Base-by-base conservation (phyloP, 441 rosid species). In the Sinapis alba region DNA sequence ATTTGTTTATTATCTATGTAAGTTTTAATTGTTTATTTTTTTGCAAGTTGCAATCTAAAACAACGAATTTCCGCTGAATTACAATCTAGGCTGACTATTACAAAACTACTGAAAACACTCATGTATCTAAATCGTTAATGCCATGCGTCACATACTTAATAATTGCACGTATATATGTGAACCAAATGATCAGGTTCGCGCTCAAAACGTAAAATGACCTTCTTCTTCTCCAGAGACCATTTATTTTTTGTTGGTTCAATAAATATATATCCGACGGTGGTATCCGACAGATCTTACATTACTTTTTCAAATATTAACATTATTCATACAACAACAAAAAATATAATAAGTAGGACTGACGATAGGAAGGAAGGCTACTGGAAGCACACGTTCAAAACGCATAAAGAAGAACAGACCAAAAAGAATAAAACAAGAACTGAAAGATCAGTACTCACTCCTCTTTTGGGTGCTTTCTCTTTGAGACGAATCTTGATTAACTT, bases 41-140 rank as follows among this genome's bases (percentile, higher is more conserved):
- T 75, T 16, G 45, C 80, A 76, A 76, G 54, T 70, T 70, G 70
- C 21, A 45, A 30, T 21, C 53, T 28, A 21, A 23, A 28, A 45
- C 12, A 65, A 41, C 18, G 13, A 65, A 27, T 4, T 73, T 58
- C 26, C n/a, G 45, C 32, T 13, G 9, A 72, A 30, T 9, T 45
- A 54, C 7, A 38, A 27, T 57, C 16, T 23, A 24, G 61, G 19
- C 38, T 51, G 36, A 32, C 32, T 19, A 28, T 6, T 24, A 23
- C 9, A 32, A 54, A 24, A 32, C 12, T 38, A 68, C 62, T 30
- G 62, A 57, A 56, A 6, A 26, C 27, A 56, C 30, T 18, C 28
- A 11, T 67, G 62, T 24, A 38, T 26, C 41, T 28, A 47, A 18
- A 59, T 65, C 24, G 27, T 28, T 27, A 38, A 73, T 26, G 47